A percentile compares a stretch with the other conserved stretches of the same genome.
phyloP scores from a whole-genome alignment of 495 filamentous ascomycete genomes.

The Rhypophila decipiens region DNA sequence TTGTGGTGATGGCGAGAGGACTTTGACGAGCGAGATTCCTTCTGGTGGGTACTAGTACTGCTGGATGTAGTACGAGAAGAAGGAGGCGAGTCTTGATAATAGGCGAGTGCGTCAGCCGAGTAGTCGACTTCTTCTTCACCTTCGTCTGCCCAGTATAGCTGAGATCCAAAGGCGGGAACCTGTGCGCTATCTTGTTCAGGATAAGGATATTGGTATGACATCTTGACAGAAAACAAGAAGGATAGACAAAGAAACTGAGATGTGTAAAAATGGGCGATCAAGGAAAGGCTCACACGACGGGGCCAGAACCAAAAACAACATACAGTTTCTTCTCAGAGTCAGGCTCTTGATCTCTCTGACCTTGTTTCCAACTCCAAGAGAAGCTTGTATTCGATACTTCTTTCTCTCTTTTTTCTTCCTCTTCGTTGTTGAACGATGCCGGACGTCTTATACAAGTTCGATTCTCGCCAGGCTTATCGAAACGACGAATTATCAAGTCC shows the following conservation, averaged over 20 bases:
- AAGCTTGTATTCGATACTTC: neutral
- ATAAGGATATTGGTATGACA: slow-evolving; percentile 26
- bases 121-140: slow-evolving; percentile 4
- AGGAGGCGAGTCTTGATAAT: neutral
- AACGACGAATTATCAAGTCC: too few species aligned
- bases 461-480: neutral
- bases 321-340: neutral
- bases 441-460: neutral
- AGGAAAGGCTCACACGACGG: slow-evolving; percentile 18
- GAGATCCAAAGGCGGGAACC: slow-evolving; percentile 1
- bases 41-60: too few species aligned
- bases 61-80: slow-evolving; percentile 1
- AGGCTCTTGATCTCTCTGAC: slow-evolving; percentile 7
- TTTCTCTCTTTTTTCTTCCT: neutral
- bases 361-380: neutral
- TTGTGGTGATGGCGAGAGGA: slow-evolving; percentile 7
- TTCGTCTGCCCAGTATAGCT: slow-evolving; percentile 6
- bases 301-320: neutral
- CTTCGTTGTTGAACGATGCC: neutral
- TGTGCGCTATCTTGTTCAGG: slow-evolving; percentile 16
- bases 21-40: slow-evolving; percentile 8
- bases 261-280: too few species aligned
- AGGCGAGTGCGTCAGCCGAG: neutral
- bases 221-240: slow-evolving; percentile 7
- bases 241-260: slow-evolving; percentile 1